These are phyloP conservation scores for Botrytis fabae DNA, from an alignment of 2,329 filamentous ascomycete genomes.

Conservation along the genomic window DNA sequence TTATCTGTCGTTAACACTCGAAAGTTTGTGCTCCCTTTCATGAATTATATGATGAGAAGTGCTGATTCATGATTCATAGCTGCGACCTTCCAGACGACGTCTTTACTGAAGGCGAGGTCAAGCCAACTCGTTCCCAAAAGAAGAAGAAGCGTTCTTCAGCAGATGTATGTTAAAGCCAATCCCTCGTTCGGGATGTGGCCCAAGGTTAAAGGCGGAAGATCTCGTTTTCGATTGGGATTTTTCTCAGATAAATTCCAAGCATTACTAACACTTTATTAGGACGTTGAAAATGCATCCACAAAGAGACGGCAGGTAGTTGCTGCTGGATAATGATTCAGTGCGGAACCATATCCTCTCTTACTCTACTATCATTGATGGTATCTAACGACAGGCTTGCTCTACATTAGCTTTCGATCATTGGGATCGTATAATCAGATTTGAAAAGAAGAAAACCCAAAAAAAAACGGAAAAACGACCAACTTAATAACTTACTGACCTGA, in stretches of 20 bases:
- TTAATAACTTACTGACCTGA: slow-evolving; percentile 14
- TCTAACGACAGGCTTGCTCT: slow-evolving; percentile 37
- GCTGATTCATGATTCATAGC: slow-evolving; percentile 50
- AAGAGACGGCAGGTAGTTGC: slow-evolving; percentile 42
- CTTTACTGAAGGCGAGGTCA: slow-evolving; percentile 76
- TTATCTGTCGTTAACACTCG: slow-evolving; percentile 73
- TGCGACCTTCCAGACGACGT: slow-evolving; percentile 87
- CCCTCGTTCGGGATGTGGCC: slow-evolving; percentile 20
- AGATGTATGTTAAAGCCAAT: slow-evolving; percentile 35
- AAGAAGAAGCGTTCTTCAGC: slow-evolving; percentile 40
- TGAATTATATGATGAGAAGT: slow-evolving; percentile 19
- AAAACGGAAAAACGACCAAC: slow-evolving; percentile 8
- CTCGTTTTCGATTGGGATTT: slow-evolving; percentile 19
- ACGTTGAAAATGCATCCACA: slow-evolving; percentile 32
- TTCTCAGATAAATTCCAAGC: slow-evolving; percentile 4
- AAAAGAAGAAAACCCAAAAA: background rate
- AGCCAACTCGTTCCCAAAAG: slow-evolving; percentile 49
- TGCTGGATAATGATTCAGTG: slow-evolving; percentile 38
- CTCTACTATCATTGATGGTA: slow-evolving; percentile 35
- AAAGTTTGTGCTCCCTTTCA: slow-evolving; percentile 60
- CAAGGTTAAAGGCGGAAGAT: slow-evolving; percentile 22
- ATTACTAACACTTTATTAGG: slow-evolving; percentile 37
- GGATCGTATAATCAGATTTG: background rate
- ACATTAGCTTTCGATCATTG: slow-evolving; percentile 16
- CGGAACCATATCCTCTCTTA: slow-evolving; percentile 30